phyloP scores from a whole-genome alignment of 192 early-diverging fungal species.

The Backusella westeae region DNA sequence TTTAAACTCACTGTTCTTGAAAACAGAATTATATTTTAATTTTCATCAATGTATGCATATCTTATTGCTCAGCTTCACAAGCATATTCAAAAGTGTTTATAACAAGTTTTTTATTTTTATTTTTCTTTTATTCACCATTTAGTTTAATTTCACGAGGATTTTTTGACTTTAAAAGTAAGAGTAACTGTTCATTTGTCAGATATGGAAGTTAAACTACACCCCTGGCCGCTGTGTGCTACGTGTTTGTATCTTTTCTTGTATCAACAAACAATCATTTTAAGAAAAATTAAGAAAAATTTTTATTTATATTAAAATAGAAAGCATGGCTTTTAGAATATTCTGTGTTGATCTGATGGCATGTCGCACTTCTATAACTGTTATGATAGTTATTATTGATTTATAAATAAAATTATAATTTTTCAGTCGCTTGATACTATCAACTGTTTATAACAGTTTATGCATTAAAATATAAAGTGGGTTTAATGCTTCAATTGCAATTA shows the following conservation, averaged over 20 bases:
- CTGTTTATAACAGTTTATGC: neutral
- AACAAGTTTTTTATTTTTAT: neutral
- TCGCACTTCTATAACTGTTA: neutral
- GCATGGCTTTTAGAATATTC: neutral
- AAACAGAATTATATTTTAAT: slow-evolving; percentile 2
- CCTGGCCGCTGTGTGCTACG: neutral
- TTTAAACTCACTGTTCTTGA: neutral
- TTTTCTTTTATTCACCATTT: neutral
- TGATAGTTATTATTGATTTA: neutral
- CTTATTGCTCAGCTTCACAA: neutral
- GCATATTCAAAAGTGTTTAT: neutral
- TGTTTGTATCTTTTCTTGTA: neutral
- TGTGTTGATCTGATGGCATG: neutral
- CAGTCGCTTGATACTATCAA: neutral
- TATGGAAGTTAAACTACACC: neutral
- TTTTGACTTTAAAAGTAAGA: neutral
- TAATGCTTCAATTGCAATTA: neutral
- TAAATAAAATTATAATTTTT: neutral
- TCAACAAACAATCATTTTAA: neutral
- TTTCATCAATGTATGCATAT: neutral
- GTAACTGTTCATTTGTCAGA: neutral
- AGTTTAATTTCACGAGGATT: neutral
- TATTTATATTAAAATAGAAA: neutral
- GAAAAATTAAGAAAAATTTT: neutral
- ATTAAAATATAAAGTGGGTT: neutral